Evolutionary conservation across 306 rosid genomes (phyloP).

Genomic region (Amphicarpaea edgeworthii): DNA sequence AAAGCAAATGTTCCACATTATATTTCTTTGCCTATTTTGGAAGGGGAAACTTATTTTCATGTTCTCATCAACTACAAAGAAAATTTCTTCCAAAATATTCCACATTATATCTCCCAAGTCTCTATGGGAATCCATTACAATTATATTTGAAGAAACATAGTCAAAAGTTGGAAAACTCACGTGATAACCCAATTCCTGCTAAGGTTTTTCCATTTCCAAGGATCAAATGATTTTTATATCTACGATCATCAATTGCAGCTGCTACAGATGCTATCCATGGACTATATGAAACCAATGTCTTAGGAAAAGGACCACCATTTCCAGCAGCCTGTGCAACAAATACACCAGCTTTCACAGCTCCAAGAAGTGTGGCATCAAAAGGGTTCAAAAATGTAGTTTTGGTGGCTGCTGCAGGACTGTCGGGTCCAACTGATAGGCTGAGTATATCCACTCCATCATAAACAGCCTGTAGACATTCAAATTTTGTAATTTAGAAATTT

Average conservation of each 20-base stretch:
- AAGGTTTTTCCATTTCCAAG: conserved; percentile 94
- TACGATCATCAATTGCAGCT: conserved; percentile 98
- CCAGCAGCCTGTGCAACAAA: conserved; percentile 99
- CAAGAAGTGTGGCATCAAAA: conserved; percentile 98
- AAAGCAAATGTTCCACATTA: too few relatives aligned
- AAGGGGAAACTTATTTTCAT: not conserved
- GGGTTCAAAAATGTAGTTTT: conserved; percentile 91
- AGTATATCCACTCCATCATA: conserved; percentile 98
- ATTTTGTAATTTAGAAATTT: conserved; percentile 27
- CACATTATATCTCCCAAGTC: conserved; percentile 4
- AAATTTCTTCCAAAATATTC: conserved; percentile 13
- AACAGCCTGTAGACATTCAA: conserved; percentile 80
- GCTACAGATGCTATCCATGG: conserved; percentile 98
- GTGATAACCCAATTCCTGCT: conserved; percentile 95
- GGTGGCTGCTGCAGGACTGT: conserved; percentile 91
- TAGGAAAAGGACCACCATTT: conserved; percentile 98
- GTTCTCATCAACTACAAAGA: conserved; percentile 9
- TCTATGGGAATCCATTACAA: not conserved
- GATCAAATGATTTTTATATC: conserved; percentile 92
- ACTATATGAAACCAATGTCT: conserved; percentile 96
- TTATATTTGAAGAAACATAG: conserved; percentile 19
- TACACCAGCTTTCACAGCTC: conserved; percentile 99
- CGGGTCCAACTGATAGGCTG: conserved; percentile 98
- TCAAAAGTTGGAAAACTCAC: conserved; percentile 63
- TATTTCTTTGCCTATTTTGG: conserved; percentile 15